phyloP scores from a whole-genome alignment of 257 asterid species.

The Primulina eburnea region DNA sequence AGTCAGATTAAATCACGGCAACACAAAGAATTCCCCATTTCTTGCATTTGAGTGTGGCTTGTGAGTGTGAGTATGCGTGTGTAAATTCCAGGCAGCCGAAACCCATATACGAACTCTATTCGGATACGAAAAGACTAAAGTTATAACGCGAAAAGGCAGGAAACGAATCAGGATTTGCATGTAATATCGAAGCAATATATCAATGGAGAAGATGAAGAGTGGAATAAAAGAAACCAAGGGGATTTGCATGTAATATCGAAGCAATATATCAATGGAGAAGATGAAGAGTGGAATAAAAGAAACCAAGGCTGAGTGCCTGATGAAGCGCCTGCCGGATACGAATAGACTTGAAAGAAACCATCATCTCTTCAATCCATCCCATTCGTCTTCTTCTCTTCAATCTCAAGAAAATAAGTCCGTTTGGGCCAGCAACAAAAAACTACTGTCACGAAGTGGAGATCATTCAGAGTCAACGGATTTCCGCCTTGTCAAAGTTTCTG shows the following conservation, averaged over 20 bases:
- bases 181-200: too few species aligned
- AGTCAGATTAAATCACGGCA: too few species aligned
- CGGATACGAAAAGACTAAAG: not conserved
- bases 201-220: too few species aligned
- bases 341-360: constrained; percentile 45
- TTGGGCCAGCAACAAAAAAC: too few species aligned
- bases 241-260: too few species aligned
- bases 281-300: constrained; percentile 7
- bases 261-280: too few species aligned
- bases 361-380: constrained; percentile 21
- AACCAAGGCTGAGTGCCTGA: constrained; percentile 54
- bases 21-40: too few species aligned
- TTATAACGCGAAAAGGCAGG: not conserved
- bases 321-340: constrained; percentile 48
- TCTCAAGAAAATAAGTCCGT: not conserved
- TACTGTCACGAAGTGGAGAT: too few species aligned
- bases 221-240: constrained; percentile 43
- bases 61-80: not conserved
- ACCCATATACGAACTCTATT: too few species aligned
- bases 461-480: too few species aligned
- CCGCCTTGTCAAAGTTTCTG: too few species aligned
- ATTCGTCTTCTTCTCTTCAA: constrained; percentile 39
- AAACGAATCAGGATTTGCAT: not conserved
- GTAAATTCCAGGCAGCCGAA: too few species aligned
- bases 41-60: not conserved